Base-by-base conservation (phyloP, 2,329 filamentous ascomycete genomes). In the Ramularia collo-cygni region DNA sequence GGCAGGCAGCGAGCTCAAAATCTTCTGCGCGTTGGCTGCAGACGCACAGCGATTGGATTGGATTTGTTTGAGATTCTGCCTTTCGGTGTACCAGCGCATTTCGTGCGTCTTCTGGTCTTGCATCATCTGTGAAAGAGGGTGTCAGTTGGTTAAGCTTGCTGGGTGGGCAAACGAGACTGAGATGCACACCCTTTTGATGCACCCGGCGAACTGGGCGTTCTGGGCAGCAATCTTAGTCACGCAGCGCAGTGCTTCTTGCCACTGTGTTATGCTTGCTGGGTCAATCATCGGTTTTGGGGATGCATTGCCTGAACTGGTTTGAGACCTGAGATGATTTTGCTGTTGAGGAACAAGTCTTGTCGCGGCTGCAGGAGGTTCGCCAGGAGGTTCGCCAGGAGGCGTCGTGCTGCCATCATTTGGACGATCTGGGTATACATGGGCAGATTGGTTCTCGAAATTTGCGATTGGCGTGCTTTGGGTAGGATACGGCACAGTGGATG, bases 61-160 rank as follows among this genome's bases (percentile, higher is more conserved):
- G 1, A 42, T 48, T n/a, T 55, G 50, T 46, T 63, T 63, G 18
- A 63, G 38, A 12, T 50, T 52, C 44, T 60, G 59, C 21, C 58
- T 46, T 31, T 58, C 58, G 10, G 43, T 46, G 30, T 59, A 61
- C 69, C 80, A 84, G 48, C 76, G 70, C 48, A 69, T 69, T 49
- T 83, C 77, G 51, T 83, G 74, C 28, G 71, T 68, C 51, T 78
- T 72, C 57, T 84, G 79, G 29, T 76, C 71, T 39, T 69, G 69
- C 44, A 83, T 81, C 59, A 84, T 67, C 62, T 78, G 45, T 3
- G 14, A 19, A 19, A 18, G 31, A 14, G 15, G 27, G 36, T 50
- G 56, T 53, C 41, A 53, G 58, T 54, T 50, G 40, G 44, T 37
- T 43, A 24, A 24, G 21, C 6, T n/a, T n/a, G n/a, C n/a, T n/a